A percentile compares a stretch with the other conserved stretches of the same genome.
These are phyloP conservation scores for Neovahlkampfia damariscottae DNA, from an alignment of 78 protist genomes.

Conservation along the genomic window DNA sequence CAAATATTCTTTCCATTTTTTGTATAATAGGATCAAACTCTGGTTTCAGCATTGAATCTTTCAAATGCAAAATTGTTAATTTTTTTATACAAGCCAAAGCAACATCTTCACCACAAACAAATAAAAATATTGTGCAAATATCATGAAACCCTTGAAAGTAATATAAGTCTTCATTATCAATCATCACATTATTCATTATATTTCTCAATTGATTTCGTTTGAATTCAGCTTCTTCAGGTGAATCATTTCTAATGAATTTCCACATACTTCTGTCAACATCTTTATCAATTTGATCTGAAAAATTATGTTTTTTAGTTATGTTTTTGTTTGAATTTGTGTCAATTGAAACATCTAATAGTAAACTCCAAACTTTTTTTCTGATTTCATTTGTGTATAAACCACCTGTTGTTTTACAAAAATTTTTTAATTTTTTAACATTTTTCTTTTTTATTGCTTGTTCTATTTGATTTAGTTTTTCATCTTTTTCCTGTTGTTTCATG, in stretches of 20 bases:
- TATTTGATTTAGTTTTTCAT: too few relatives aligned
- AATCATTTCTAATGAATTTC: background rate
- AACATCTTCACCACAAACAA: background rate
- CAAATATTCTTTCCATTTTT: background rate
- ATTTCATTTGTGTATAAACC: background rate
- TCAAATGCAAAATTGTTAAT: background rate
- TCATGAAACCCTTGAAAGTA: constrained; percentile 15
- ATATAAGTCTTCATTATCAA: background rate
- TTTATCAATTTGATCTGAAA: background rate
- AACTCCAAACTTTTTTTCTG: background rate
- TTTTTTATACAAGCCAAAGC: background rate
- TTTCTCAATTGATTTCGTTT: background rate
- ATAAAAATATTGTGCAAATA: background rate
- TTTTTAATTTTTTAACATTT: too few relatives aligned
- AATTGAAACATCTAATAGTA: background rate
- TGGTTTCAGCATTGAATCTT: background rate
- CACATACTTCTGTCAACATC: background rate
- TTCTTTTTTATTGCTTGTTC: too few relatives aligned
- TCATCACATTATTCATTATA: background rate
- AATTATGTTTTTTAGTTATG: background rate
- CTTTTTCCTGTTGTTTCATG: too few relatives aligned
- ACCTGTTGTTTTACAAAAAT: too few relatives aligned
- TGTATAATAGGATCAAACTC: background rate
- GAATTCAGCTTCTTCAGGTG: background rate
- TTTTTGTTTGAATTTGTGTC: background rate